Conservation (phyloP, 2,329 filamentous ascomycete species). For the Septoria linicola region DNA sequence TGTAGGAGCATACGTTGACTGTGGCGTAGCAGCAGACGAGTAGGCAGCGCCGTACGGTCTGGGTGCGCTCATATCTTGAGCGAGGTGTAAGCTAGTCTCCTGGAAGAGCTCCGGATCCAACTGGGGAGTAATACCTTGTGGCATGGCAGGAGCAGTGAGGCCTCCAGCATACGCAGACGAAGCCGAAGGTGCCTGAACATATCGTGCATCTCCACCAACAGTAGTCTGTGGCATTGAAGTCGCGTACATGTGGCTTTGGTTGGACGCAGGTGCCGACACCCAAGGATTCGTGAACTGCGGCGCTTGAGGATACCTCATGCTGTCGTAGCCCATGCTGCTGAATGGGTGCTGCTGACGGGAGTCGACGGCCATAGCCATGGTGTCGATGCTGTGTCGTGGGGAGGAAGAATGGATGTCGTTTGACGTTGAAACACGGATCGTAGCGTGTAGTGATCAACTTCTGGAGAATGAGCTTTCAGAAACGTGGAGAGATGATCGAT, state of each 20-base stretch:
- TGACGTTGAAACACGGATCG: slow-evolving; percentile 24
- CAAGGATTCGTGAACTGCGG: slow-evolving; percentile 91
- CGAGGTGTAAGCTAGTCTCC: slow-evolving; percentile 64
- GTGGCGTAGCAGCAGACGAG: slow-evolving; percentile 66
- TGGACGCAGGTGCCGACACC: slow-evolving; percentile 60
- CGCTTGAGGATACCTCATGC: slow-evolving; percentile 66
- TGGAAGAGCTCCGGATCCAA: slow-evolving; percentile 58
- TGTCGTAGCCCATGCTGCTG: slow-evolving; percentile 78
- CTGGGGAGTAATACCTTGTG: slow-evolving; percentile 61
- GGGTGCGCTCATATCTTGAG: slow-evolving; percentile 71
- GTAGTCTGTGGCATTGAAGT: slow-evolving; percentile 62
- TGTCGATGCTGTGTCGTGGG: slow-evolving; percentile 19
- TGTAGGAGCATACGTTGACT: slow-evolving; percentile 65
- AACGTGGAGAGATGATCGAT: slow-evolving; percentile 53
- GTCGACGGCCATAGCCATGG: slow-evolving; percentile 95
- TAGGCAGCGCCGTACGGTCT: slow-evolving; percentile 72
- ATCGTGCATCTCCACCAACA: slow-evolving; percentile 53
- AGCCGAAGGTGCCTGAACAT: slow-evolving; percentile 34
- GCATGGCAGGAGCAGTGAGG: slow-evolving; percentile 69
- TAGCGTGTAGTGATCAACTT: slow-evolving; percentile 30
- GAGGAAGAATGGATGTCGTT: slow-evolving; percentile 27
- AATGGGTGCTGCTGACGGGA: slow-evolving; percentile 66
- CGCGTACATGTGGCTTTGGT: slow-evolving; percentile 63
- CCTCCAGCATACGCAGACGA: slow-evolving; percentile 58
- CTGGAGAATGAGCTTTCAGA: slow-evolving; percentile 30